Base-by-base conservation (phyloP, 2,329 filamentous ascomycete species). In the Fusarium torulosum region DNA sequence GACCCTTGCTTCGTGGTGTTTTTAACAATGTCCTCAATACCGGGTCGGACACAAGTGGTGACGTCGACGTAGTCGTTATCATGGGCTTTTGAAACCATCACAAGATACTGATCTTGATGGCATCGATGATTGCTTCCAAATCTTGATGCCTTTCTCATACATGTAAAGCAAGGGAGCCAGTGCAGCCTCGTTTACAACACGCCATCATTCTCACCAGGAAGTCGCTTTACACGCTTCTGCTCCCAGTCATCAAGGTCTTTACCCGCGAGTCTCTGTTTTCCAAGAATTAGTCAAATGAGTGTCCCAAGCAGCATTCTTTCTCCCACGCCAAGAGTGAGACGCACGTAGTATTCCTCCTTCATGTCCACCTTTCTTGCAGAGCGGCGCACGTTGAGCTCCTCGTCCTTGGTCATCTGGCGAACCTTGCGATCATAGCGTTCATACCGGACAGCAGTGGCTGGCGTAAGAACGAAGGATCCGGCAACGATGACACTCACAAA, bases 161-260 rank as follows among this genome's bases (percentile, higher is more conserved):
- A 54, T 19, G n/a, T 20, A 59, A 68, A 56, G 52, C 60, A 69
- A 66, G 57, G 54, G 42, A 61, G 44, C 31, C 29, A 20, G 20
- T 53, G 53, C 27, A 52, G 38, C 59, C 47, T 65, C 33, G 37
- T 47, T 65, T 59, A 70, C 46, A 97, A 77, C 50, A 92, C 86
- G 33, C 95, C 95, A 78, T 99, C 95, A 63, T 88, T 91, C 79
- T 99, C 96, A 70, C 96, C 96, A 20, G 92, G 90, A 63, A 97
- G 85, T 76, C 96, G 85, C 82, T 97, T 89, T 13, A 98, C 94
- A 53, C 96, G 89, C 80, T 96, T 96, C 81, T 98, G 96, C 78
- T 98, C 95, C 96, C 96, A 99, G 75, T 93, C 87, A 75, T 99
- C 95, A 63, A 98, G 81, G 76, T 98, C 96, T 79, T 96, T 97